Conservation (phyloP, 2,329 filamentous ascomycete species). For the Juglanconis oblonga region DNA sequence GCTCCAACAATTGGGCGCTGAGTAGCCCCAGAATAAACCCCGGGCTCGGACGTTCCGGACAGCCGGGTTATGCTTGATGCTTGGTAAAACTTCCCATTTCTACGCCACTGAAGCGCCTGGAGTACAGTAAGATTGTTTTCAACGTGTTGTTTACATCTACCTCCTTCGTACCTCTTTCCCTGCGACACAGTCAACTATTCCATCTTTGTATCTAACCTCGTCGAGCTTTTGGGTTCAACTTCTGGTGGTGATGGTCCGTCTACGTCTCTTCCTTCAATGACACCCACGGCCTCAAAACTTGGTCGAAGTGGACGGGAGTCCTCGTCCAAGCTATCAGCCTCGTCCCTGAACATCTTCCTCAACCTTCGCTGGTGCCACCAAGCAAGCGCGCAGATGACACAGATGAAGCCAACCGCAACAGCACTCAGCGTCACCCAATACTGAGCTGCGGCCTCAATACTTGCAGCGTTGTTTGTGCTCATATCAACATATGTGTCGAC, state of each 20-base stretch:
- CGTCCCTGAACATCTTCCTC: conserved; percentile 27
- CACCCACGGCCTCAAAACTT: neutral
- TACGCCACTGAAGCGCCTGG: too few species aligned
- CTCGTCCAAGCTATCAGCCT: conserved; percentile 26
- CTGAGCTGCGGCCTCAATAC: conserved; percentile 16
- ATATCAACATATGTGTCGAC: conserved; percentile 25
- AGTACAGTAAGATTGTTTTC: too few species aligned
- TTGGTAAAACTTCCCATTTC: too few species aligned
- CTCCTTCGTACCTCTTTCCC: too few species aligned
- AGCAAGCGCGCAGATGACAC: conserved; percentile 26
- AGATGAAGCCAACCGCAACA: conserved; percentile 24
- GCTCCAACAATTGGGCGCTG: too few species aligned
- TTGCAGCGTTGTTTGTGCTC: conserved; percentile 24
- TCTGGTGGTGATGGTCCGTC: neutral
- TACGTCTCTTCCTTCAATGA: neutral
- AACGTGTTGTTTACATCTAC: too few species aligned
- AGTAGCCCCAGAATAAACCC: too few species aligned
- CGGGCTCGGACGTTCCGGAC: too few species aligned
- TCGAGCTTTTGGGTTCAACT: neutral
- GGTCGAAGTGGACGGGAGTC: neutral
- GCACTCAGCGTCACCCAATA: conserved; percentile 28
- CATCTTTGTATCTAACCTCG: too few species aligned
- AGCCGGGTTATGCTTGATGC: too few species aligned
- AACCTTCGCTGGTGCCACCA: conserved; percentile 33
- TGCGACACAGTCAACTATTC: too few species aligned